phyloP scores from a whole-genome alignment of 129 eudicot species.

The Smallanthus sonchifolius region DNA sequence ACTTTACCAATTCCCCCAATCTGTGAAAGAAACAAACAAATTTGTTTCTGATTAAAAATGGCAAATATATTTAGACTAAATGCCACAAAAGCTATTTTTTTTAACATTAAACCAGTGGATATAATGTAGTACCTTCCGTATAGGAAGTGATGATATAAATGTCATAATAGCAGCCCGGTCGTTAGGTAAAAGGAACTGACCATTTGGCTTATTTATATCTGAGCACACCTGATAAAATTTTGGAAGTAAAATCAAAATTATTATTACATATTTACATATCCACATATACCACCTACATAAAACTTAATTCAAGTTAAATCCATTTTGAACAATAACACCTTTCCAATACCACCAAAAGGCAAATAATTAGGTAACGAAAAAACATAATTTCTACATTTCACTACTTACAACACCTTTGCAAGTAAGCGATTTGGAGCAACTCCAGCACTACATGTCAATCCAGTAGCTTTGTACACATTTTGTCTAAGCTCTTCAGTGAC shows the following conservation, averaged over 20 bases:
- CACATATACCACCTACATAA: background rate
- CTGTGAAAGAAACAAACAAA: slow-evolving; percentile 40
- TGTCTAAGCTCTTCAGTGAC: slow-evolving; percentile 87
- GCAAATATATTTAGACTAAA: slow-evolving; percentile 9
- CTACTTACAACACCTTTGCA: slow-evolving; percentile 63
- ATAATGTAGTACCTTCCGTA: slow-evolving; percentile 61
- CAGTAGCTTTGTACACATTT: slow-evolving; percentile 66
- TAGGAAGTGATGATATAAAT: slow-evolving; percentile 92
- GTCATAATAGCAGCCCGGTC: slow-evolving; percentile 74
- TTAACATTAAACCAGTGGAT: background rate
- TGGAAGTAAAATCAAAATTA: background rate
- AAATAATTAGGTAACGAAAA: background rate
- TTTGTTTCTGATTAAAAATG: background rate
- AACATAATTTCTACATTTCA: slow-evolving; percentile 10
- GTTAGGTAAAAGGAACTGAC: slow-evolving; percentile 83
- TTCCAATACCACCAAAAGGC: background rate
- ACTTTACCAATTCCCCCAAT: slow-evolving; percentile 98
- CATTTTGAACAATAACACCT: background rate
- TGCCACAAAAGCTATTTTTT: slow-evolving; percentile 1
- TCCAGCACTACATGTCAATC: slow-evolving; percentile 99
- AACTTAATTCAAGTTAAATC: background rate
- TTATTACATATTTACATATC: slow-evolving; percentile 2
- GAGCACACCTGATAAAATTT: slow-evolving; percentile 68
- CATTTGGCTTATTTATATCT: slow-evolving; percentile 94
- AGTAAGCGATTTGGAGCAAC: slow-evolving; percentile 94